Evolutionary conservation across 345 rosid genomes (phyloP).

Genomic region (Eucalyptus leucophloia): DNA sequence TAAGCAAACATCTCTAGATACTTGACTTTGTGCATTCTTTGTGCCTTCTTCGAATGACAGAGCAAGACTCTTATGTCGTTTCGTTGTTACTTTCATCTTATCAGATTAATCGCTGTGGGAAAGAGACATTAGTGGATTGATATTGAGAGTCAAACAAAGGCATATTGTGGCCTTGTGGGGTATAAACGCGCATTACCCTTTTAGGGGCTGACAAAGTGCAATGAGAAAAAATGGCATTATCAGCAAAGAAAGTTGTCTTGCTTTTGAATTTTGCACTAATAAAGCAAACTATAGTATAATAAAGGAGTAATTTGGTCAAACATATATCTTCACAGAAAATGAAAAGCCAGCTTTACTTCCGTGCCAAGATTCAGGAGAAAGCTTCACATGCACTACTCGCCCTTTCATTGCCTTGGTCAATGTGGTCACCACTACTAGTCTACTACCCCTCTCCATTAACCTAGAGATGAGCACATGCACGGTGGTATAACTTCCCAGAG

Average conservation of each 20-base stretch:
- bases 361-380: neutral
- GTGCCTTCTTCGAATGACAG: neutral
- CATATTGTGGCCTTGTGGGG: neutral
- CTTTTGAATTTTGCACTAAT: neutral
- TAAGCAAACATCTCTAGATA: neutral
- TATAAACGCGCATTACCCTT: neutral
- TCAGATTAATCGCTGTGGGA: neutral
- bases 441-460: neutral
- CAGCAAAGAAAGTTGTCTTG: neutral
- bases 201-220: neutral
- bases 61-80: neutral
- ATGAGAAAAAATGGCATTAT: neutral
- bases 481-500: neutral
- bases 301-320: neutral
- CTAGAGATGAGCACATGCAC: neutral
- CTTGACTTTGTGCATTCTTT: neutral
- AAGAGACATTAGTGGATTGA: neutral
- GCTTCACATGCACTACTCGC: neutral
- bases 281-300: neutral
- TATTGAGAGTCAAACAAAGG: neutral
- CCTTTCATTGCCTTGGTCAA: neutral
- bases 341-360: neutral
- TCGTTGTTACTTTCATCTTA: neutral
- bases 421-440: neutral
- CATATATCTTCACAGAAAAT: neutral